Conservation (phyloP, 2,329 filamentous ascomycete species). For the Apiospora arundinis region DNA sequence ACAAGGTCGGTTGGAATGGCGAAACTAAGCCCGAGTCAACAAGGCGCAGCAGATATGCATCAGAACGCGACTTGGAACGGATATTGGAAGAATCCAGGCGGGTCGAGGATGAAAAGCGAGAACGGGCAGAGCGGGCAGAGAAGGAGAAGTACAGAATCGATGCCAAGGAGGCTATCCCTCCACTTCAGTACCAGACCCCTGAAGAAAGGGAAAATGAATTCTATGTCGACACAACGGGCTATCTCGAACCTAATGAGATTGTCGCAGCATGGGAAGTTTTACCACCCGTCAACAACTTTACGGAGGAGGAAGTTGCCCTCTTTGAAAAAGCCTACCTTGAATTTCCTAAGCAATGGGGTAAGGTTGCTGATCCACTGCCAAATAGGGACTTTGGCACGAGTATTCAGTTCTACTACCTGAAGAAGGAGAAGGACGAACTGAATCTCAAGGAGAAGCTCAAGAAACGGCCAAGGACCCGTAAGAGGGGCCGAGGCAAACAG, state of each 20-base stretch:
- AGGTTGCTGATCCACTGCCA: conserved; percentile 71
- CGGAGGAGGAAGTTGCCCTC: conserved; percentile 68
- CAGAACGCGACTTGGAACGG: conserved; percentile 75
- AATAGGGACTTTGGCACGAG: conserved; percentile 77
- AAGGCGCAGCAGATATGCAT: conserved; percentile 65
- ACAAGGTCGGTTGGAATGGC: conserved; percentile 47
- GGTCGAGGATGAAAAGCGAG: conserved; percentile 73
- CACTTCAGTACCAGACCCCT: conserved; percentile 69
- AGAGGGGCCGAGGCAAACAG: conserved; percentile 64
- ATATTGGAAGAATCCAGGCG: conserved; percentile 75
- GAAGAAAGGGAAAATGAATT: conserved; percentile 63
- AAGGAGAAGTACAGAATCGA: conserved; percentile 74
- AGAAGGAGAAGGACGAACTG: conserved; percentile 77
- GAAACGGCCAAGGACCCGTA: conserved; percentile 65
- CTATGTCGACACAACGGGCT: conserved; percentile 71
- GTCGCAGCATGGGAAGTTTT: conserved; percentile 75
- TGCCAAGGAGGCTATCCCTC: conserved; percentile 76
- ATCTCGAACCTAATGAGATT: conserved; percentile 68
- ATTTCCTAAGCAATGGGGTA: conserved; percentile 82
- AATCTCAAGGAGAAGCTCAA: conserved; percentile 80
- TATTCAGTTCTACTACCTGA: conserved; percentile 87
- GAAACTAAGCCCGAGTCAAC: conserved; percentile 62
- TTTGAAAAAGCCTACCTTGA: conserved; percentile 80
- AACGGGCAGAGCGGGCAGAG: conserved; percentile 68
- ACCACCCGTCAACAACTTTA: conserved; percentile 77